phyloP scores from a whole-genome alignment of 306 rosid genomes.

The Arachis hypogaea region DNA sequence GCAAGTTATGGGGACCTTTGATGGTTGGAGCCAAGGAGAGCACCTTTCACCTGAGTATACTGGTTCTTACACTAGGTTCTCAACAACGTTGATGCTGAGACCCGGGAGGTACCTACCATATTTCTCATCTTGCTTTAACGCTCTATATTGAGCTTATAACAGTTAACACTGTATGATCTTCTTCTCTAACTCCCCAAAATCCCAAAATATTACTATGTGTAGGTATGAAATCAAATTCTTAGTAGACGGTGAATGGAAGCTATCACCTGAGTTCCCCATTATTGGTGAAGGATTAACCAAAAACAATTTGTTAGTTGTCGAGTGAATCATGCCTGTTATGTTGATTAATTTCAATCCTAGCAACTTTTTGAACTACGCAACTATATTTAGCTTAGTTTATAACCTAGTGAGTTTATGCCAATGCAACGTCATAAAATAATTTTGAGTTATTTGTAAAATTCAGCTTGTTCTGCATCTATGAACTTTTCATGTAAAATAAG shows the following conservation, averaged over 20 bases:
- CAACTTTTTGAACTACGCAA: background rate
- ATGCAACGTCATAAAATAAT: background rate
- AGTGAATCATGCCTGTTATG: constrained; percentile 38
- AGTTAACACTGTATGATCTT: background rate
- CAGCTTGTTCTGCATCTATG: background rate
- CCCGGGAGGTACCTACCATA: constrained; percentile 78
- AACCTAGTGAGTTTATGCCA: background rate
- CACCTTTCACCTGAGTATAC: constrained; percentile 81
- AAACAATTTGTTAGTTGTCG: constrained; percentile 78
- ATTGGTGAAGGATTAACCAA: constrained; percentile 75
- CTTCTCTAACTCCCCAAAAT: constrained; percentile 10
- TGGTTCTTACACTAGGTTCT: constrained; percentile 76
- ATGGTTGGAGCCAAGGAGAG: constrained; percentile 98
- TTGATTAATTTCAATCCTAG: background rate
- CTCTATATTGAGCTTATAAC: constrained; percentile 22
- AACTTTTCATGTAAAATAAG: background rate
- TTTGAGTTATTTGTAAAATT: background rate
- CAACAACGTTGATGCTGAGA: constrained; percentile 74
- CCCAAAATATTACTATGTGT: constrained; percentile 30
- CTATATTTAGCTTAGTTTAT: background rate
- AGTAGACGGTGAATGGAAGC: constrained; percentile 90
- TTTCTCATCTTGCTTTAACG: constrained; percentile 4
- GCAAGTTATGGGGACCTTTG: constrained; percentile 94
- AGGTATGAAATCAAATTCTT: constrained; percentile 96
- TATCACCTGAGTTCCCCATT: constrained; percentile 76